phyloP scores from a whole-genome alignment of 2,329 filamentous ascomycete species.

The Fusarium avenaceum region DNA sequence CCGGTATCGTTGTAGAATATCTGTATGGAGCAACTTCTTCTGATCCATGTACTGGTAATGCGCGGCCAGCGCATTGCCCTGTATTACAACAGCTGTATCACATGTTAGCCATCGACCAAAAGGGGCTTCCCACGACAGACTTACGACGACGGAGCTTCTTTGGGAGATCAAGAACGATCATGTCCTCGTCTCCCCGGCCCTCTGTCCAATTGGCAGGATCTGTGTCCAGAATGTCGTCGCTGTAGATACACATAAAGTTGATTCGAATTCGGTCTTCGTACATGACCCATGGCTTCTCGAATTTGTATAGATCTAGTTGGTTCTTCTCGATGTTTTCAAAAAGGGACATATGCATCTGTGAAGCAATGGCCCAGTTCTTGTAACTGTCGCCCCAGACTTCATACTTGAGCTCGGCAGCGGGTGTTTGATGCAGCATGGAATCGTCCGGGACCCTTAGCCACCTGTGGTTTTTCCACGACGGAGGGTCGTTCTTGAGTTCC shows the following conservation, averaged over 20 bases:
- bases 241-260: constrained; percentile 41
- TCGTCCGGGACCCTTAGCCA: constrained; percentile 36
- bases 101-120: not conserved
- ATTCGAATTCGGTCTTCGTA: constrained; percentile 36
- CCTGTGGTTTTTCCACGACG: constrained; percentile 7
- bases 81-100: constrained; percentile 30
- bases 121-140: not conserved
- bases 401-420: constrained; percentile 27
- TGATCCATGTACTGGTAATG: constrained; percentile 41
- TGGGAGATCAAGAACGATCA: constrained; percentile 34
- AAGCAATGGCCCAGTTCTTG: constrained; percentile 35
- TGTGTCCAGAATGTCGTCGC: constrained; percentile 32
- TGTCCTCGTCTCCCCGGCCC: constrained; percentile 15
- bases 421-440: constrained; percentile 27
- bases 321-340: constrained; percentile 42
- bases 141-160: constrained; percentile 32
- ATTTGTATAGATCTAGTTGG: constrained; percentile 34
- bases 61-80: constrained; percentile 30
- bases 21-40: constrained; percentile 6
- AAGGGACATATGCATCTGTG: constrained; percentile 40
- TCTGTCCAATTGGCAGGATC: constrained; percentile 23
- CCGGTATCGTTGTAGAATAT: constrained; percentile 32
- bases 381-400: constrained; percentile 37
- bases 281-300: constrained; percentile 38
- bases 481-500: constrained; percentile 10